Conservation (phyloP, 2,329 filamentous ascomycete genomes). For the Fusarium ramigenum region DNA sequence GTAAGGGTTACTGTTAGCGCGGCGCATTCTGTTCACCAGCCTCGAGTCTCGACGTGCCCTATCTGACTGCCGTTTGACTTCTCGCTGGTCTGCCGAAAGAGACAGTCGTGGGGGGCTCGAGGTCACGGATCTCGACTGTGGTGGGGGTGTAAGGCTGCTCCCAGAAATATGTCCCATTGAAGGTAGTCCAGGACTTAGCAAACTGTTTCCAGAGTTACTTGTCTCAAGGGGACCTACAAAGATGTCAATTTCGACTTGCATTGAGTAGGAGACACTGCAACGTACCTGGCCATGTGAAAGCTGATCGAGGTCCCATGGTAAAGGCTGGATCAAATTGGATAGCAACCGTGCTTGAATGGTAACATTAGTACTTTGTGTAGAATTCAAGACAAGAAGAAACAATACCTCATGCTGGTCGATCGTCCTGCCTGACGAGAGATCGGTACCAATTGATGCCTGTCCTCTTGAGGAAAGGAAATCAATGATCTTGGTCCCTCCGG, state of each 20-base stretch:
- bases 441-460: constrained; percentile 23
- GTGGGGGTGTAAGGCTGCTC: constrained; percentile 61
- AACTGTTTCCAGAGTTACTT: constrained; percentile 43
- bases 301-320: constrained; percentile 60
- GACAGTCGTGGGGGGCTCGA: constrained; percentile 65
- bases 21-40: constrained; percentile 59
- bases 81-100: constrained; percentile 68
- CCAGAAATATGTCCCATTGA: constrained; percentile 60
- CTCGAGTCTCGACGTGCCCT: constrained; percentile 68
- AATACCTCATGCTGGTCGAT: constrained; percentile 40
- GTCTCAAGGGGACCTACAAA: constrained; percentile 49
- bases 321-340: constrained; percentile 62
- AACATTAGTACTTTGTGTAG: constrained; percentile 17
- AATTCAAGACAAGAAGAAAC: background rate
- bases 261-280: background rate
- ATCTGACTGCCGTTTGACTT: constrained; percentile 69
- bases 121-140: constrained; percentile 61
- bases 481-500: constrained; percentile 31
- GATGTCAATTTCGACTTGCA: background rate
- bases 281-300: constrained; percentile 62
- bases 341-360: constrained; percentile 55
- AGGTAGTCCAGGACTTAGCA: constrained; percentile 57
- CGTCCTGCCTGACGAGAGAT: constrained; percentile 20
- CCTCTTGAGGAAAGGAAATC: constrained; percentile 28
- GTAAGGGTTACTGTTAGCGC: constrained; percentile 60